Percentiles rank a stretch among this genome's conserved stretches.
phyloP scores from a whole-genome alignment of 2,329 filamentous ascomycete genomes.

The Nectriaceae sp. region DNA sequence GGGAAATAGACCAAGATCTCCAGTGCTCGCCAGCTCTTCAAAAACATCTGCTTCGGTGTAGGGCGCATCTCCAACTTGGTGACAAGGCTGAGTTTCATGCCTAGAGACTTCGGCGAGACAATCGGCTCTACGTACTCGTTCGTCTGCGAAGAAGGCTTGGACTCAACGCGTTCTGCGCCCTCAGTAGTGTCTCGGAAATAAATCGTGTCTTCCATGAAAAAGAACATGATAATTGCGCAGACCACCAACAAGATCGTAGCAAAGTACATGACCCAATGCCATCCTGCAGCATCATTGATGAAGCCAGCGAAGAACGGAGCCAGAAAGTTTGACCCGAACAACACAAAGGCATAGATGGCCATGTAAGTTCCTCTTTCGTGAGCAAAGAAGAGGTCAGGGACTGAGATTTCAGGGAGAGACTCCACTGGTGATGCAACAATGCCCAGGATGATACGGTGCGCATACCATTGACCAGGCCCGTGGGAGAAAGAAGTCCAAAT shows the following conservation, averaged over 20 bases:
- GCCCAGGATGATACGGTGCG: slow-evolving; percentile 31
- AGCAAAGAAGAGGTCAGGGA: slow-evolving; percentile 42
- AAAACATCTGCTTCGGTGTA: slow-evolving; percentile 10
- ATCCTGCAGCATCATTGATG: slow-evolving; percentile 49
- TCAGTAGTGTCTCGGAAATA: slow-evolving; percentile 56
- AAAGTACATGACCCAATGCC: slow-evolving; percentile 50
- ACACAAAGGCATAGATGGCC: slow-evolving; percentile 44
- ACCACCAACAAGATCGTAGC: slow-evolving; percentile 54
- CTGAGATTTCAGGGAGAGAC: slow-evolving; percentile 33
- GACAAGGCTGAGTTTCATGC: neutral
- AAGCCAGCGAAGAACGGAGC: slow-evolving; percentile 52
- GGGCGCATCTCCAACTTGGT: slow-evolving; percentile 1
- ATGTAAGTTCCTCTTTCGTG: slow-evolving; percentile 45
- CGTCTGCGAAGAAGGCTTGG: neutral
- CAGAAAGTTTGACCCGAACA: slow-evolving; percentile 47
- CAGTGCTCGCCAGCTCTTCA: neutral
- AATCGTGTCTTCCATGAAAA: too few species aligned
- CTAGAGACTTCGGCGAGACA: neutral
- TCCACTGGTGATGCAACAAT: slow-evolving; percentile 32
- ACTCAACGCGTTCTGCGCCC: slow-evolving; percentile 11
- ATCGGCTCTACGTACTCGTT: neutral
- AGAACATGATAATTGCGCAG: slow-evolving; percentile 53
- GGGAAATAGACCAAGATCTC: slow-evolving; percentile 33
- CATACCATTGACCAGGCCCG: slow-evolving; percentile 23
- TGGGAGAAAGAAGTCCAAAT: slow-evolving; percentile 36